These are phyloP conservation scores for Thinopyrum elongatum DNA, from an alignment of 176 grass and related monocot genomes.

Conservation along the genomic window DNA sequence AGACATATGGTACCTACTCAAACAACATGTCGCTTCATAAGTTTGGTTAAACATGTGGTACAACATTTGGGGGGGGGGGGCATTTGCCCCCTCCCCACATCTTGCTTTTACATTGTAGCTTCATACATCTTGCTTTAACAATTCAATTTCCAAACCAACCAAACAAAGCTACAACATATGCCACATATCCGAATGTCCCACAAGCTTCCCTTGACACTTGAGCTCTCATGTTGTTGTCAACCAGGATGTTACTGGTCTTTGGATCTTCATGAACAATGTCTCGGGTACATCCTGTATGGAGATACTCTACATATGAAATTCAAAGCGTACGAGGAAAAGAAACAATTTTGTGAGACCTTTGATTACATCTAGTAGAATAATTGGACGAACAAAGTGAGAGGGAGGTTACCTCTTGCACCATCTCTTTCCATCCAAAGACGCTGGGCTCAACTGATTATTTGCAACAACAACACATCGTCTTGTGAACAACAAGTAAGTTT, in stretches of 20 bases:
- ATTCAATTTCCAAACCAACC: background rate
- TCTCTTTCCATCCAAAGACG: conserved; percentile 77
- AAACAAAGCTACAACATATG: background rate
- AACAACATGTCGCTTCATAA: background rate
- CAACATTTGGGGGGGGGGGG: too few species aligned
- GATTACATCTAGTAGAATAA: background rate
- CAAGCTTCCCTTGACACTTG: conserved; percentile 77
- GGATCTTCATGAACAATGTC: conserved; percentile 74
- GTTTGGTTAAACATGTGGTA: too few species aligned
- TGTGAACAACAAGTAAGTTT: conserved; percentile 10
- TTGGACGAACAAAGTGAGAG: background rate
- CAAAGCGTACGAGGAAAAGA: background rate
- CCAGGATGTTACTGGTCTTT: conserved; percentile 82
- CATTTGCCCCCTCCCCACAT: too few species aligned
- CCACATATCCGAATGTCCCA: conserved; percentile 77
- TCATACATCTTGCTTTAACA: background rate
- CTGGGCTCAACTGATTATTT: conserved; percentile 70
- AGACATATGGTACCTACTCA: conserved; percentile 52
- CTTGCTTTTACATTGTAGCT: too few species aligned
- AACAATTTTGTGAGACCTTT: background rate
- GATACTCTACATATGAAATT: conserved; percentile 78
- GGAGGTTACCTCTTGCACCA: conserved; percentile 64
- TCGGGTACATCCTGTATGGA: conserved; percentile 76
- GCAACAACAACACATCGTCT: conserved; percentile 48
- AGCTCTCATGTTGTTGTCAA: conserved; percentile 60